A percentile compares a stretch with the other conserved stretches of the same genome.
These are phyloP conservation scores for Chaetothyriales sp. DNA, from an alignment of 2,329 filamentous ascomycete species.

Conservation along the genomic window DNA sequence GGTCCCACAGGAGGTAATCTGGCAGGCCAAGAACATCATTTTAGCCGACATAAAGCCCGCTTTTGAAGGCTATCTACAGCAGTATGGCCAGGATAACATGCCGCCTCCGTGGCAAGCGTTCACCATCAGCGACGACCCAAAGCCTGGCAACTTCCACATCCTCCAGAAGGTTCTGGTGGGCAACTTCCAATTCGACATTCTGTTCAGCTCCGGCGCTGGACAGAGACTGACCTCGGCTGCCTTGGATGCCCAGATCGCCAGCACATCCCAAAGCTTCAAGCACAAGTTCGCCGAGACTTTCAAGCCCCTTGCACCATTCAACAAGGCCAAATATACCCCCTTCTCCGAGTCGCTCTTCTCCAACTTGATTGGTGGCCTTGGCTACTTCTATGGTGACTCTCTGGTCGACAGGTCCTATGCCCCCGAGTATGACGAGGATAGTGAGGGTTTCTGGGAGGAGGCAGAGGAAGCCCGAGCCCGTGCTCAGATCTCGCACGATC, in stretches of 20 bases:
- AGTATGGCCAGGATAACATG: constrained; percentile 49
- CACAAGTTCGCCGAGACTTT: constrained; percentile 60
- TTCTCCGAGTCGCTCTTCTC: constrained; percentile 89
- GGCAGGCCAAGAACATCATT: constrained; percentile 63
- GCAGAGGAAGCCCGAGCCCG: constrained; percentile 62
- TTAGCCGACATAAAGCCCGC: constrained; percentile 50
- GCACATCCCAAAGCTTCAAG: constrained; percentile 52
- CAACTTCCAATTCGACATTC: constrained; percentile 76
- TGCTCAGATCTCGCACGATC: constrained; percentile 55
- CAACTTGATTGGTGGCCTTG: constrained; percentile 83
- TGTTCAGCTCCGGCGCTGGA: constrained; percentile 69
- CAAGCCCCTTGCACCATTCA: constrained; percentile 60
- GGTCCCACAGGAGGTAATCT: constrained; percentile 53
- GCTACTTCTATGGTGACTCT: constrained; percentile 83
- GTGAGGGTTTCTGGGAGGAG: constrained; percentile 91
- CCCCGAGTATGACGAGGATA: constrained; percentile 86
- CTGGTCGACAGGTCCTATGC: constrained; percentile 82
- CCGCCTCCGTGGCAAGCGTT: constrained; percentile 78
- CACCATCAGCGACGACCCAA: constrained; percentile 55
- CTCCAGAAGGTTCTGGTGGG: constrained; percentile 87
- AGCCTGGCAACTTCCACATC: constrained; percentile 64
- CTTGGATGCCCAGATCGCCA: constrained; percentile 54
- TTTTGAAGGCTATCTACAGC: constrained; percentile 43
- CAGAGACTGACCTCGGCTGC: constrained; percentile 43
- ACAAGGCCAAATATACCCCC: constrained; percentile 52